Conservation (phyloP, 2,329 filamentous ascomycete genomes). For the Trichoderma hamatum region DNA sequence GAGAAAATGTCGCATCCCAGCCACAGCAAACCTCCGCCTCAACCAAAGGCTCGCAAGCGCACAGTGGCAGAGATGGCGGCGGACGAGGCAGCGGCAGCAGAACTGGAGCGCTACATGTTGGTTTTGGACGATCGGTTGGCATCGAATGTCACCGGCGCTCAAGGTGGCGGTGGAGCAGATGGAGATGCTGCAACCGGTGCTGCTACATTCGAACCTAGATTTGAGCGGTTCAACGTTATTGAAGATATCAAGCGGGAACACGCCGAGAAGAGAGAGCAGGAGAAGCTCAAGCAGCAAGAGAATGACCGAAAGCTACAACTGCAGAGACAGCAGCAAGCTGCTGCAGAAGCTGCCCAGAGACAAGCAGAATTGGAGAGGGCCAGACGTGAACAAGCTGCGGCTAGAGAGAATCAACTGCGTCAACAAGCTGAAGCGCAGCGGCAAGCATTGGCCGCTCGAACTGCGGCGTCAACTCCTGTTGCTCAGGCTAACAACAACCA, state of each 20-base stretch:
- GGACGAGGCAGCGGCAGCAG: slow-evolving; percentile 88
- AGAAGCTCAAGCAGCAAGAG: slow-evolving; percentile 69
- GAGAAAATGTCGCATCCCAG: slow-evolving; percentile 74
- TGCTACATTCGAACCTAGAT: slow-evolving; percentile 79
- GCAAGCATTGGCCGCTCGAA: slow-evolving; percentile 39
- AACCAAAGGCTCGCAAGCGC: slow-evolving; percentile 87
- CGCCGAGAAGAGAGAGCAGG: slow-evolving; percentile 74
- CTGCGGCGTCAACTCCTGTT: slow-evolving; percentile 33
- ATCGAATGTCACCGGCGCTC: slow-evolving; percentile 59
- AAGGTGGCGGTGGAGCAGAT: slow-evolving; percentile 62
- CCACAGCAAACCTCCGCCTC: slow-evolving; percentile 74
- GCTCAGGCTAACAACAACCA: slow-evolving; percentile 34
- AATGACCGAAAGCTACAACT: slow-evolving; percentile 57
- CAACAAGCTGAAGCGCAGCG: slow-evolving; percentile 45
- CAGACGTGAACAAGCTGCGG: slow-evolving; percentile 42
- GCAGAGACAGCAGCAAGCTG: slow-evolving; percentile 49
- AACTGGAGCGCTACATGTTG: slow-evolving; percentile 90
- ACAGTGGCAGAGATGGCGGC: slow-evolving; percentile 94
- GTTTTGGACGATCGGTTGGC: slow-evolving; percentile 82
- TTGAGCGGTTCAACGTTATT: slow-evolving; percentile 89
- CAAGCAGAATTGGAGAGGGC: slow-evolving; percentile 49
- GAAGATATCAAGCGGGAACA: slow-evolving; percentile 80
- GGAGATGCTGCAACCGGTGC: slow-evolving; percentile 72
- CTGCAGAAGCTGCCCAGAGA: slow-evolving; percentile 47
- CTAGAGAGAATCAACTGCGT: slow-evolving; percentile 42